These are phyloP conservation scores for Phylloporus sp. DNA, from an alignment of 768 basidiomycete species.

Conservation along the genomic window DNA sequence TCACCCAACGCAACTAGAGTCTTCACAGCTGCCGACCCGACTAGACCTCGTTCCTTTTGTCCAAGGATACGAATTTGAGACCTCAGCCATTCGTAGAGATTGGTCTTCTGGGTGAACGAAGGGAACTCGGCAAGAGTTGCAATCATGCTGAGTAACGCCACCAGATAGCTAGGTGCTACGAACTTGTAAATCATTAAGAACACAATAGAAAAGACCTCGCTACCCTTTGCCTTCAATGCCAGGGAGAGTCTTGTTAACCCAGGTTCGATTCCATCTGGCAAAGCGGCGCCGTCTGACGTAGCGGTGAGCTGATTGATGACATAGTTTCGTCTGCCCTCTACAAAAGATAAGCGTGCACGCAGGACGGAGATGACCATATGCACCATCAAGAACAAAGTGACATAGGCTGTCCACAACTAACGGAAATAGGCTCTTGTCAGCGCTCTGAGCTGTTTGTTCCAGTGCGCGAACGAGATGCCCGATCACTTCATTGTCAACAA, in stretches of 20 bases:
- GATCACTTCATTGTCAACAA: background rate
- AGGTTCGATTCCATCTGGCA: background rate
- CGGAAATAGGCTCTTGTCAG: background rate
- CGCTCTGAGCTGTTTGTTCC: background rate
- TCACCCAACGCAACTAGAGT: background rate
- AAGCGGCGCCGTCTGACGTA: too few relatives aligned
- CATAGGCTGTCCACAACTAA: slow-evolving; percentile 1
- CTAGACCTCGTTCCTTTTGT: background rate
- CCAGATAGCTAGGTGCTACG: slow-evolving; percentile 1
- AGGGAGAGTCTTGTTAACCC: background rate
- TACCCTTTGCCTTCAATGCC: slow-evolving; percentile 4
- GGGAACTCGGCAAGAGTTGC: background rate
- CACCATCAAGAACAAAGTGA: background rate
- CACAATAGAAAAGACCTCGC: background rate
- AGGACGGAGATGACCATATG: background rate
- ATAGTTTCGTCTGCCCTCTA: background rate
- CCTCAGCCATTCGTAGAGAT: background rate
- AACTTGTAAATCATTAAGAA: background rate
- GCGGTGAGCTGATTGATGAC: background rate
- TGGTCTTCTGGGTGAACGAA: background rate
- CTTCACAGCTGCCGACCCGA: slow-evolving; percentile 7
- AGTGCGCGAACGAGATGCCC: background rate
- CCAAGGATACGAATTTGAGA: background rate
- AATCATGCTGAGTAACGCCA: slow-evolving; percentile 1
- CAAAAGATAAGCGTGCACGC: background rate